Evolutionary conservation across 495 filamentous ascomycete species (phyloP), one percentile per base, ranked within the genome.

Genomic region (Penicillium longicatenatum): DNA sequence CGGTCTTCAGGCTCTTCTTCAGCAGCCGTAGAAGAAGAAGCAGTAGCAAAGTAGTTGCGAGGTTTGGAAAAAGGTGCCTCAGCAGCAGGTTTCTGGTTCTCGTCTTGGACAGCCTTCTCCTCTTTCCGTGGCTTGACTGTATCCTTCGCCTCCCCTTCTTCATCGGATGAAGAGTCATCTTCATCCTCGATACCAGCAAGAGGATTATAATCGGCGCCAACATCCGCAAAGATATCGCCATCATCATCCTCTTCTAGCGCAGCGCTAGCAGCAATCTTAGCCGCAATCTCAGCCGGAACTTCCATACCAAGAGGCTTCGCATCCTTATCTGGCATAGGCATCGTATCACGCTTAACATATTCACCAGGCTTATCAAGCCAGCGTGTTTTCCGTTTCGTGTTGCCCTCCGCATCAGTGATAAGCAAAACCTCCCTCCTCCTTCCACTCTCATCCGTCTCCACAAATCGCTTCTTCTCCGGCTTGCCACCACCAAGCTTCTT

Each of bases 201-300:
- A 5, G 94, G 95, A 70, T 98, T 83, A 68, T 96, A 98, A 63
- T 94, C 91, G 22, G 83, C 83, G 6, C 89, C 94, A 2, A 84
- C 91, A 31, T 89, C 94, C 47, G 88, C 91, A 66, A 98, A 98
- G 21, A 98, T 98, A 52, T 89, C 82, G 52, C 89, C 82, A 42
- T 84, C 81, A 51, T 80, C 79, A 16, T 85, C 81, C 58, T 80
- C 80, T 30, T 71, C 70, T 29, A 68, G 73, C 37, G 68, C 67
- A 39, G 73, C 73, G 50, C 73, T 80, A 33, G 63, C 58, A 14
- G 63, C 64, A 39, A 61, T 62, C 58, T 63, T 69, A 11, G 71
- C 66, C 17, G 71, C 70, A 47, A 78, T 58, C 14, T 70, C 71
- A 26, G 87, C 85, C 6, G 90, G 88, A 3, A 95, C 84, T 50